Evolutionary conservation across 495 filamentous ascomycete species (phyloP), one percentile per base, ranked within the genome.

Genomic region (Bacidia rubella): DNA sequence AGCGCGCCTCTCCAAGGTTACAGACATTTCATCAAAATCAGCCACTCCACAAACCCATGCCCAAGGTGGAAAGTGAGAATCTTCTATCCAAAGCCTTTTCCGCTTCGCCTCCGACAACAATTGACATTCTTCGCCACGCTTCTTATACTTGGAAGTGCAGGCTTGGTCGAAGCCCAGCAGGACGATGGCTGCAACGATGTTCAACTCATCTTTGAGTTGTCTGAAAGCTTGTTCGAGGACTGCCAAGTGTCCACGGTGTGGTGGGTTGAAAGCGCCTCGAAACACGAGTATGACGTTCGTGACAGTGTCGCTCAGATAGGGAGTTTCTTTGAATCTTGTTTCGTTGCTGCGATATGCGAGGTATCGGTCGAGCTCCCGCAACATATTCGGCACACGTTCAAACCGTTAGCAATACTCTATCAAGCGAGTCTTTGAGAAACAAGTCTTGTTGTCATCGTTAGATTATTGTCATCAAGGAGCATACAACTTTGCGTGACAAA

Each of bases 131-230:
- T 11, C 5, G 12, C 38, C 15, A 2, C 25, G n/a, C 10, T 9
- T n/a, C n/a, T 39, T n/a, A 39, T 39, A 39, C 32, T 39, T 39
- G n/a, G 32, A 10, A 3, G 11, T 23, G 17, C 29, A 19, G 22
- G 24, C 11, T 17, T 43, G n/a, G 26, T 52, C 49, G 11, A 0
- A 11, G 25, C 10, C 2, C 39, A 38, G 49, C 12, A 23, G 27
- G 17, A 52, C 42, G 17, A 52, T 22, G n/a, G 49, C 49, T n/a
- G 49, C 49, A 10, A 52, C 21, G 7, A 52, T 43, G 49, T 52
- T 52, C 20, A 52, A 23, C 9, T 52, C 49, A 20, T 42, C 9
- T n/a, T 10, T 21, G 32, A 42, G 32, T 20, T 52, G 35, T 46
- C 41, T 2, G 35, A 22, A 43, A 7, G 49, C 35, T 11, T 52